These are phyloP conservation scores for Hypoxylon sp. DNA, from an alignment of 2,329 filamentous ascomycete genomes.

Conservation along the genomic window DNA sequence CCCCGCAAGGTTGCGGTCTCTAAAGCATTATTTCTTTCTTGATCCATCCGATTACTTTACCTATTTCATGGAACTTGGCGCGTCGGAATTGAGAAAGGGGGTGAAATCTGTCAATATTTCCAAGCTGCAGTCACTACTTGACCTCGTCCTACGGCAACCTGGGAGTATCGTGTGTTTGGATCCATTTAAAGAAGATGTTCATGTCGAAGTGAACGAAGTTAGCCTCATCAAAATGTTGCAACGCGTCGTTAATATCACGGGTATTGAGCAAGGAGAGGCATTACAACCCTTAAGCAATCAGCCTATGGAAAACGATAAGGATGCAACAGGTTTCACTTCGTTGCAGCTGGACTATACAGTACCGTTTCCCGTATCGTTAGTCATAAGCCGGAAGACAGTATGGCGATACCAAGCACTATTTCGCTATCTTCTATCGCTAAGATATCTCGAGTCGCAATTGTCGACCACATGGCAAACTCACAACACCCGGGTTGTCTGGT, in stretches of 20 bases:
- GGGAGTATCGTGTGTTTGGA: constrained; percentile 94
- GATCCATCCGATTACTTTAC: constrained; percentile 98
- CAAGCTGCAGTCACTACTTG: constrained; percentile 95
- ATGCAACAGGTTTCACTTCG: constrained; percentile 91
- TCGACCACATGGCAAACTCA: constrained; percentile 93
- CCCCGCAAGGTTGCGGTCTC: constrained; percentile 85
- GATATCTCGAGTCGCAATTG: constrained; percentile 89
- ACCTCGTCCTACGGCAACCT: constrained; percentile 94
- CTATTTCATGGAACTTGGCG: constrained; percentile 93
- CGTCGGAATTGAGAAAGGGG: constrained; percentile 90
- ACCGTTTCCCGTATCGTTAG: constrained; percentile 94
- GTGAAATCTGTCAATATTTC: constrained; percentile 90
- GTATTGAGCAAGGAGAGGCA: constrained; percentile 90
- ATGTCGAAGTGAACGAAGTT: constrained; percentile 96
- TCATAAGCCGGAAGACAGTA: constrained; percentile 96
- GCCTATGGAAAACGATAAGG: constrained; percentile 83
- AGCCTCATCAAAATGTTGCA: constrained; percentile 94
- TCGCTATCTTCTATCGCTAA: constrained; percentile 90
- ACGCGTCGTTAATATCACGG: constrained; percentile 95
- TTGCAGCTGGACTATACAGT: constrained; percentile 95
- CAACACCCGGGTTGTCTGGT: constrained; percentile 85
- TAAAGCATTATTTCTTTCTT: constrained; percentile 99
- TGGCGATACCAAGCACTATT: constrained; percentile 97
- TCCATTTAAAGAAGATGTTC: constrained; percentile 98
- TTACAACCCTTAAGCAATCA: constrained; percentile 80